Conservation (phyloP, 1,284 basidiomycete genomes). For the Porodaedalea pini region DNA sequence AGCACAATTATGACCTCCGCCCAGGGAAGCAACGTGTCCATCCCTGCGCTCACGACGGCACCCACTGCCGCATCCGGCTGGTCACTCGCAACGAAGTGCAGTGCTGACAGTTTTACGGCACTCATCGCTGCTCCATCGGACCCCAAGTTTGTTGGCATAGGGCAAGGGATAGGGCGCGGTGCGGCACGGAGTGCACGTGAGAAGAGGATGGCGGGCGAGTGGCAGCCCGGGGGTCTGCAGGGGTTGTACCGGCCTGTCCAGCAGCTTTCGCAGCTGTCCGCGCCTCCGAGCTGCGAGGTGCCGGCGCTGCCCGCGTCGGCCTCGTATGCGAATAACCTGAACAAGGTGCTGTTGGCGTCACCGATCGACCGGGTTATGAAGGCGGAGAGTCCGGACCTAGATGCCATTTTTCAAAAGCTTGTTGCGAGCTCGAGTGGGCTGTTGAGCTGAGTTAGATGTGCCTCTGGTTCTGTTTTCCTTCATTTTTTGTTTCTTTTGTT, state of each 20-base stretch:
- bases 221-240: constrained; percentile 1
- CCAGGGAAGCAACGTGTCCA: not conserved
- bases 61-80: constrained; percentile 14
- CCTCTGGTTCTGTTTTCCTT: not conserved
- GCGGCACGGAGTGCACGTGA: constrained; percentile 3
- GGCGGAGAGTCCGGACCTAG: constrained; percentile 4
- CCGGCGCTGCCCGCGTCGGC: constrained; percentile 2
- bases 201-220: constrained; percentile 18
- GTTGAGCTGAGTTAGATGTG: constrained; percentile 4
- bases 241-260: not conserved
- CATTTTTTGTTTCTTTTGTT: too few relatives aligned
- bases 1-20: constrained; percentile 16
- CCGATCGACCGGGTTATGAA: constrained; percentile 2
- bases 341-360: constrained; percentile 1
- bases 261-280: not conserved
- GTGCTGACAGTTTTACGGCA: not conserved
- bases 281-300: not conserved
- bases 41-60: constrained; percentile 17
- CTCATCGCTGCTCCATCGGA: not conserved
- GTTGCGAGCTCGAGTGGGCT: constrained; percentile 6
- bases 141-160: not conserved
- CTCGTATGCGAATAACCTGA: constrained; percentile 15
- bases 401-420: constrained; percentile 13
- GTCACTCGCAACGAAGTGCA: constrained; percentile 9
- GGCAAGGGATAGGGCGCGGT: too few relatives aligned